These are phyloP conservation scores for Leucosporidium scottii DNA, from an alignment of 768 basidiomycete species.

Conservation along the genomic window DNA sequence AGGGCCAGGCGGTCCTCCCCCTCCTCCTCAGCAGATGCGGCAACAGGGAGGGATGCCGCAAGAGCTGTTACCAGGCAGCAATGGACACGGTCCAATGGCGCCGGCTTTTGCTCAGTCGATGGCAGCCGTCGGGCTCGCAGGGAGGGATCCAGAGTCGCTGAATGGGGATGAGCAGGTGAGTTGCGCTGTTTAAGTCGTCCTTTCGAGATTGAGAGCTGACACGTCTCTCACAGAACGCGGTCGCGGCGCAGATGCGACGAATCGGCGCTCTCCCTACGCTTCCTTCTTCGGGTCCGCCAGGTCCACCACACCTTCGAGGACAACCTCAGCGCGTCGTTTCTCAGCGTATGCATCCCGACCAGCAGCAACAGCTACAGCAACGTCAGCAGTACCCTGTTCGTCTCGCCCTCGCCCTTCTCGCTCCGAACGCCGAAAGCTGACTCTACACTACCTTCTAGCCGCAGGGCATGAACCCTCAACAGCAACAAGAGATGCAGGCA, in stretches of 20 bases:
- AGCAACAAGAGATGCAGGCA: neutral
- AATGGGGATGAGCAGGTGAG: conserved; percentile 26
- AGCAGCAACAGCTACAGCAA: conserved; percentile 6
- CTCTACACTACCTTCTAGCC: neutral
- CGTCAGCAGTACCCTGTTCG: conserved; percentile 2
- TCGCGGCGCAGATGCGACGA: conserved; percentile 24
- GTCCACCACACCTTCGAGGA: conserved; percentile 13
- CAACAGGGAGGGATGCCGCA: neutral
- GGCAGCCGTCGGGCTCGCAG: conserved; percentile 20
- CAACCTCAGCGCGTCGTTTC: conserved; percentile 9
- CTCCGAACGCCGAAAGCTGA: neutral
- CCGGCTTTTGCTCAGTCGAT: conserved; percentile 12
- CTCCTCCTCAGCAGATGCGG: neutral
- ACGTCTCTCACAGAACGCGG: neutral
- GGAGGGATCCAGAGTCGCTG: conserved; percentile 21
- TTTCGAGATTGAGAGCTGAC: neutral
- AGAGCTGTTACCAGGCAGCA: neutral
- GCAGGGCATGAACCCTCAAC: neutral
- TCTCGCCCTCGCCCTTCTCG: neutral
- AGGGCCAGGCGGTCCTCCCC: neutral
- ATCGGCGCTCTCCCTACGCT: conserved; percentile 19
- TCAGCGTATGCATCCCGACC: neutral
- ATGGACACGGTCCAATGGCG: neutral
- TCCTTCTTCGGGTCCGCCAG: neutral
- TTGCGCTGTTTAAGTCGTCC: neutral